Base-by-base conservation (phyloP, 805 yeast genomes). In the Saturnispora halmiae region DNA sequence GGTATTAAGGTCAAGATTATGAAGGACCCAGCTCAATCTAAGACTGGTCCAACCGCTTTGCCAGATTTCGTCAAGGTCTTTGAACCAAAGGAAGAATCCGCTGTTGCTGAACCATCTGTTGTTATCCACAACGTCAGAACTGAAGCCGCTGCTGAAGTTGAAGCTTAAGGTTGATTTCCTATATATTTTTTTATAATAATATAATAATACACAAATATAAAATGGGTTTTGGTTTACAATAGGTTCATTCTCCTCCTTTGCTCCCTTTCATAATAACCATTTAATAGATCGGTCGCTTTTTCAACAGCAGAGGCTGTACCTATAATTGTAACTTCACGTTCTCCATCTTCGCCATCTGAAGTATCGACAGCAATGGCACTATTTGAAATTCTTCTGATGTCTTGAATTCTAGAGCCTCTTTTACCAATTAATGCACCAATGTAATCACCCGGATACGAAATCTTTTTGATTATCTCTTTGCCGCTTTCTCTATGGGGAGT, bases 1-100 rank as follows among this genome's bases (percentile, higher is more conserved):
- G 98, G 98, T 82, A 82, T 92, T 70, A 90, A 85, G 82, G 97
- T 92, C 65, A 92, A 92, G 82, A 92, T 92, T 68, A 92, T 92
- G 98, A 86, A 85, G 70, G 97, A 90, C 79, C 96, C 97, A 72
- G 86, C 90, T 60, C 66, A 77, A 62, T 75, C 78, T 78, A 79
- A 70, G 67, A 59, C 60, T 56, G 95, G 95, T 72, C 94, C 94
- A 74, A 85, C 65, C 67, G 75, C 95, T 46, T 77, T 88, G 67
- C 96, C 96, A 67, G 96, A 88, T 72, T 86, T 81, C 69, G 96
- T 88, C 69, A 75, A 77, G 70, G 82, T 88, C 63, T 67, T 76
- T 60, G 95, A 85, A 69, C 95, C 95, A 71, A 88, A 88, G 82
- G 96, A 87, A 63, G 96, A 88, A 65, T 85, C 78, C 66, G 71